Evolutionary conservation across 352 stramenopile genomes (phyloP).

Genomic region (Globisporangium middletonii): DNA sequence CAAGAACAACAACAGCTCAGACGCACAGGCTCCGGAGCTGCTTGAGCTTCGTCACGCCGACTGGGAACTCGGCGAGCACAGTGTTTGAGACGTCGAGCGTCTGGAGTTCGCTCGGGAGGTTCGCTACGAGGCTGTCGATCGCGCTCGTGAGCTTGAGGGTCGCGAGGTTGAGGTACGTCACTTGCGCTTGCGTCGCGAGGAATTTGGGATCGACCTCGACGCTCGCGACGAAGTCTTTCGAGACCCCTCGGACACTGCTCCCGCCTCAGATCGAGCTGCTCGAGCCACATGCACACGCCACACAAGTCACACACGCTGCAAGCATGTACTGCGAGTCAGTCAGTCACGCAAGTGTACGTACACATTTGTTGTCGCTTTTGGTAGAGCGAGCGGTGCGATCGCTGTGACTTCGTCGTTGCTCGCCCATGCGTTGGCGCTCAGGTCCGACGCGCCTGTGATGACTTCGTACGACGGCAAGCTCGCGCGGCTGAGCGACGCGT

Average conservation of each 20-base stretch:
- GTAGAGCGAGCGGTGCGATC: neutral
- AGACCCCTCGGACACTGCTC: neutral
- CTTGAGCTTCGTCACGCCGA: neutral
- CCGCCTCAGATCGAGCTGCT: conserved; percentile 1
- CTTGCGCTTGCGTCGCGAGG: neutral
- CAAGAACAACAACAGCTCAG: neutral
- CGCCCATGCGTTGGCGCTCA: neutral
- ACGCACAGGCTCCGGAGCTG: conserved; percentile 1
- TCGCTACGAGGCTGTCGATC: neutral
- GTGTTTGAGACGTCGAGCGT: conserved; percentile 1
- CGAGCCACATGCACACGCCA: too few species aligned
- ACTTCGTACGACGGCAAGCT: too few species aligned
- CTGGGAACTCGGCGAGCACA: neutral
- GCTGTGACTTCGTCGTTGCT: conserved; percentile 1
- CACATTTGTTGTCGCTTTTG: neutral
- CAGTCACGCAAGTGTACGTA: neutral
- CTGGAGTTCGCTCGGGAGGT: neutral
- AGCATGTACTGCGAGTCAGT: too few species aligned
- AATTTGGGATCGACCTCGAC: conserved; percentile 5
- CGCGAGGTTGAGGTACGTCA: neutral
- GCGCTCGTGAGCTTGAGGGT: neutral
- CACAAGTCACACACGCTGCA: too few species aligned
- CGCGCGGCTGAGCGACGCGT: neutral
- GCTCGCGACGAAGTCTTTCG: conserved; percentile 1
- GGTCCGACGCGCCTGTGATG: neutral